phyloP scores from a whole-genome alignment of 177 flowering plant genomes.

The Vitis hybrid region DNA sequence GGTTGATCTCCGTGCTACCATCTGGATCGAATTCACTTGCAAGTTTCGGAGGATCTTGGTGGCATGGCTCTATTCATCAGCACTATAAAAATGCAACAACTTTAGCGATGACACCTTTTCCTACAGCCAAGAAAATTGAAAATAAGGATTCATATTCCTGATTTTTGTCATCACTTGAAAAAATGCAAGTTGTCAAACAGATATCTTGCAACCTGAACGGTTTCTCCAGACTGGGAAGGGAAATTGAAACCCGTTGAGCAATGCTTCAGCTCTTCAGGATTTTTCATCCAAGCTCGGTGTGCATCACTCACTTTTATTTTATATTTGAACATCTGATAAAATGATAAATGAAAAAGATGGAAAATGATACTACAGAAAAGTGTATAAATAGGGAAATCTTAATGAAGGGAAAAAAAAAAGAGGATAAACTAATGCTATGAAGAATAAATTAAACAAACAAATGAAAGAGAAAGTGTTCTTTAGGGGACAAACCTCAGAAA shows the following conservation, averaged over 20 bases:
- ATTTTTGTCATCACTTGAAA: not conserved
- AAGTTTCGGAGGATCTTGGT: not conserved
- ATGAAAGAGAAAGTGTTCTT: not conserved
- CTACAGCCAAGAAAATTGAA: conserved; percentile 31
- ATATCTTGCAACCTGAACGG: conserved; percentile 41
- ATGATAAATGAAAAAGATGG: not conserved
- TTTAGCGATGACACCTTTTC: conserved; percentile 51
- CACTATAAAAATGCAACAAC: conserved; percentile 58
- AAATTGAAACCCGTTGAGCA: conserved; percentile 81
- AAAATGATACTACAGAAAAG: not conserved
- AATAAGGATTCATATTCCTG: not conserved
- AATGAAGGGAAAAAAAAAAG: not conserved
- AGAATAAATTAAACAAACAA: not conserved
- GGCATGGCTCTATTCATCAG: conserved; percentile 22
- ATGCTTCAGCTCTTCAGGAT: conserved; percentile 65
- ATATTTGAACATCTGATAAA: conserved; percentile 65
- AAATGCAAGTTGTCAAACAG: not conserved
- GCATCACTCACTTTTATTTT: conserved; percentile 66
- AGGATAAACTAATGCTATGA: not conserved
- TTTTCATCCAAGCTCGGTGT: conserved; percentile 73
- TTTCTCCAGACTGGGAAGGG: conserved; percentile 41
- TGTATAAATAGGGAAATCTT: not conserved
- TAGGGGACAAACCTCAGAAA: conserved; percentile 53
- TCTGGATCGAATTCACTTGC: not conserved
- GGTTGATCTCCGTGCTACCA: conserved; percentile 1